Conservation (phyloP, 1,139 yeast species). For the Entelexis paramagnoliae region DNA sequence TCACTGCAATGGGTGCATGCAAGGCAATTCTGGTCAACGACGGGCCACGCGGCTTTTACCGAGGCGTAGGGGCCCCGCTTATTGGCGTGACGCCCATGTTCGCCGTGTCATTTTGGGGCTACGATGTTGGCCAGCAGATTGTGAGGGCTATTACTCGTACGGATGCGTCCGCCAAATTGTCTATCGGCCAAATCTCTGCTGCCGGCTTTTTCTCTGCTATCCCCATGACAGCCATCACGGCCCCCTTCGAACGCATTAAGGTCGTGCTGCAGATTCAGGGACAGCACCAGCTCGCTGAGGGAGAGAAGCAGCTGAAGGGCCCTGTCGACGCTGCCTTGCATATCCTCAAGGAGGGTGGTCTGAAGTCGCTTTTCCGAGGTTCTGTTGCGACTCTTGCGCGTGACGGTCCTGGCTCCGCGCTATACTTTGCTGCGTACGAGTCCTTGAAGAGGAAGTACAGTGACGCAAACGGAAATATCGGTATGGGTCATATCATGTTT, state of each 20-base stretch:
- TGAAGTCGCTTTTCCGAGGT: constrained; percentile 79
- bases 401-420: constrained; percentile 98
- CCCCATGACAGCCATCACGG: constrained; percentile 91
- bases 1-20: constrained; percentile 13
- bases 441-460: constrained; percentile 49
- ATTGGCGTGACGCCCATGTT: constrained; percentile 97
- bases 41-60: constrained; percentile 68
- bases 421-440: constrained; percentile 92
- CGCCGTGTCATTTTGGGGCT: constrained; percentile 98
- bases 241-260: constrained; percentile 93
- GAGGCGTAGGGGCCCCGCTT: constrained; percentile 84
- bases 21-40: constrained; percentile 54
- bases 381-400: constrained; percentile 86
- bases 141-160: constrained; percentile 42
- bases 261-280: constrained; percentile 82
- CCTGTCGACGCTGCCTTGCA: constrained; percentile 50
- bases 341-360: constrained; percentile 72
- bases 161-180: constrained; percentile 38
- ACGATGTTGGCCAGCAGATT: constrained; percentile 77
- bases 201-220: constrained; percentile 96
- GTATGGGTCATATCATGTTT: constrained; percentile 64
- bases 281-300: constrained; percentile 30
- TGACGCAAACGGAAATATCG: constrained; percentile 44
- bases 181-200: constrained; percentile 63
- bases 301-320: constrained; percentile 40